Evolutionary conservation across 208 protist species (phyloP).

Genomic region (Trypanosoma congolense): DNA sequence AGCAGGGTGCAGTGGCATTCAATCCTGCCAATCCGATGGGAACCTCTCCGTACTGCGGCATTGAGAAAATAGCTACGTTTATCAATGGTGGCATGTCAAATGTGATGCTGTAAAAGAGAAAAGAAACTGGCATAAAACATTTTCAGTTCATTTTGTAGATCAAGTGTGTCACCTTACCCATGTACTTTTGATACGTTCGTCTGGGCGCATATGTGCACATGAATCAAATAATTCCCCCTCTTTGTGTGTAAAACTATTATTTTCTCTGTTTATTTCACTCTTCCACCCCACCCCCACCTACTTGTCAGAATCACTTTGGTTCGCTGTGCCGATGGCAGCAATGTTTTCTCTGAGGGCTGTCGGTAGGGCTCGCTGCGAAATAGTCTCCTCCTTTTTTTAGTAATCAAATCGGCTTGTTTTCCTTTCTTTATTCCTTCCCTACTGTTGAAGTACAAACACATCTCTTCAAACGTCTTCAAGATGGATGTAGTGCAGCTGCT

Average conservation of each 20-base stretch:
- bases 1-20: neutral
- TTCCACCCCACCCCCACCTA: too few species aligned
- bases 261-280: neutral
- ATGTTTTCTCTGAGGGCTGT: too few species aligned
- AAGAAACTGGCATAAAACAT: neutral
- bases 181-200: neutral
- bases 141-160: neutral
- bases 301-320: too few species aligned
- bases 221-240: neutral
- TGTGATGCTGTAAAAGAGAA: conserved; percentile 19
- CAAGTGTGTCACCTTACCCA: neutral
- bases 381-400: too few species aligned
- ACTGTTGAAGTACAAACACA: too few species aligned
- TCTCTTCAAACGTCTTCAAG: neutral
- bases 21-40: conserved; percentile 21
- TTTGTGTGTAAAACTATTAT: neutral
- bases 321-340: too few species aligned
- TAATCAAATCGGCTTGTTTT: too few species aligned
- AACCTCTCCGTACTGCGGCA: conserved; percentile 20
- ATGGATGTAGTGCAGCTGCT: conserved; percentile 69
- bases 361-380: too few species aligned
- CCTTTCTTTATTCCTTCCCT: neutral
- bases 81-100: conserved; percentile 21
- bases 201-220: too few species aligned
- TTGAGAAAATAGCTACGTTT: conserved; percentile 10